These are phyloP conservation scores for Xerophyta viscosa DNA, from an alignment of 106 monocot species.

Conservation along the genomic window DNA sequence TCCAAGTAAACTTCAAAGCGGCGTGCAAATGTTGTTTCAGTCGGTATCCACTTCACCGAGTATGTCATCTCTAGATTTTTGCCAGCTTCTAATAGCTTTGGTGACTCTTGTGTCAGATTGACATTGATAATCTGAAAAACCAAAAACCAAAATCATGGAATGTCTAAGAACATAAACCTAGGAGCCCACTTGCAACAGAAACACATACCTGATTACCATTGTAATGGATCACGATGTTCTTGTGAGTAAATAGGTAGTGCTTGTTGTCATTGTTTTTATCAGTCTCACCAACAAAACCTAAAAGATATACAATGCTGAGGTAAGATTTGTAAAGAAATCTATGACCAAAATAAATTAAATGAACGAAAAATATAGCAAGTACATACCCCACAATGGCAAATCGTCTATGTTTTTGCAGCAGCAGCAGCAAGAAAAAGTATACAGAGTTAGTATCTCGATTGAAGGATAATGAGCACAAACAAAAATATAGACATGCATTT, in stretches of 20 bases:
- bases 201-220: conserved; percentile 59
- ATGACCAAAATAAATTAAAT: background rate
- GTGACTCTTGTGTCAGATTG: conserved; percentile 75
- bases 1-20: conserved; percentile 90
- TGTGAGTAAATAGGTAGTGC: conserved; percentile 79
- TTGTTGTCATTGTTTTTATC: conserved; percentile 73
- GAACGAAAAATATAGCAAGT: background rate
- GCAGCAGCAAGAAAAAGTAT: conserved; percentile 1
- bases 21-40: conserved; percentile 69
- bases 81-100: conserved; percentile 59
- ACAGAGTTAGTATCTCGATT: background rate
- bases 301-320: conserved; percentile 1
- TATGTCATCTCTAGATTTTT: conserved; percentile 72
- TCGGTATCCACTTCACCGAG: conserved; percentile 64
- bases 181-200: background rate
- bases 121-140: conserved; percentile 75
- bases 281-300: conserved; percentile 73
- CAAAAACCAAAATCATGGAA: background rate
- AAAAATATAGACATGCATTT: background rate
- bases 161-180: background rate
- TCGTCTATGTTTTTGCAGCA: conserved; percentile 39
- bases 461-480: conserved; percentile 6
- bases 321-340: background rate
- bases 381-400: conserved; percentile 82
- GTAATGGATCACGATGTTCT: conserved; percentile 64